Conservation (phyloP, 805 yeast species). For the Ogataea methylovora region DNA sequence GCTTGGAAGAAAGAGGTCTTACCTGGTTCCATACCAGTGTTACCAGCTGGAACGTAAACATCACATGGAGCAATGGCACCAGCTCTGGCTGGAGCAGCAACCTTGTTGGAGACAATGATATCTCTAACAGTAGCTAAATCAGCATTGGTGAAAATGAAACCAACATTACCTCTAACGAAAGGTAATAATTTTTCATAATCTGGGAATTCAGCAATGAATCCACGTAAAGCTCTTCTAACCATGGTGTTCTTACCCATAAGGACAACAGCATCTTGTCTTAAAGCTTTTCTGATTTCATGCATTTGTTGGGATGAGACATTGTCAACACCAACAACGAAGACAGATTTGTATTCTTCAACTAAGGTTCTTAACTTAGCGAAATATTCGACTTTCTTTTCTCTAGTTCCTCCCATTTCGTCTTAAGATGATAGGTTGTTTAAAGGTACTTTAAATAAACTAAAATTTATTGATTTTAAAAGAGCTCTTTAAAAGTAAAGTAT, state of each 20-base stretch:
- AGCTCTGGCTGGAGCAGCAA: constrained; percentile 99
- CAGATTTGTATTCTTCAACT: constrained; percentile 94
- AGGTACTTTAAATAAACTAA: constrained; percentile 43
- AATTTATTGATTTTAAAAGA: no score
- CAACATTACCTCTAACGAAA: constrained; percentile 95
- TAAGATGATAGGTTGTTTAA: constrained; percentile 86
- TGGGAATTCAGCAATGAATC: constrained; percentile 88
- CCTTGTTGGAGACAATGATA: constrained; percentile 80
- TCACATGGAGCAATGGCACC: constrained; percentile 99
- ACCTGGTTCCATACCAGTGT: constrained; percentile 99
- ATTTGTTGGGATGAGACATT: constrained; percentile 99
- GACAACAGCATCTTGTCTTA: constrained; percentile 92
- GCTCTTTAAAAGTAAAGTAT: no score
- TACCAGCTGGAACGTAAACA: constrained; percentile 97
- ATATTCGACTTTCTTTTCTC: constrained; percentile 95
- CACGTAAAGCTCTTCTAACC: constrained; percentile 99
- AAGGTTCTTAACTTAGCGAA: constrained; percentile 91
- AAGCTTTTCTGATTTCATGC: constrained; percentile 98
- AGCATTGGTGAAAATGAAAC: constrained; percentile 98
- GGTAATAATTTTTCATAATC: constrained; percentile 94
- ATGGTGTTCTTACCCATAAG: constrained; percentile 99
- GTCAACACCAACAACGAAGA: constrained; percentile 99
- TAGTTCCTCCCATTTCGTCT: constrained; percentile 99
- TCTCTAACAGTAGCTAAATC: constrained; percentile 93
- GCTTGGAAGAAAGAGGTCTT: constrained; percentile 99